phyloP scores from a whole-genome alignment of 2,329 filamentous ascomycete species.

The Ophiocordyceps robertsii region DNA sequence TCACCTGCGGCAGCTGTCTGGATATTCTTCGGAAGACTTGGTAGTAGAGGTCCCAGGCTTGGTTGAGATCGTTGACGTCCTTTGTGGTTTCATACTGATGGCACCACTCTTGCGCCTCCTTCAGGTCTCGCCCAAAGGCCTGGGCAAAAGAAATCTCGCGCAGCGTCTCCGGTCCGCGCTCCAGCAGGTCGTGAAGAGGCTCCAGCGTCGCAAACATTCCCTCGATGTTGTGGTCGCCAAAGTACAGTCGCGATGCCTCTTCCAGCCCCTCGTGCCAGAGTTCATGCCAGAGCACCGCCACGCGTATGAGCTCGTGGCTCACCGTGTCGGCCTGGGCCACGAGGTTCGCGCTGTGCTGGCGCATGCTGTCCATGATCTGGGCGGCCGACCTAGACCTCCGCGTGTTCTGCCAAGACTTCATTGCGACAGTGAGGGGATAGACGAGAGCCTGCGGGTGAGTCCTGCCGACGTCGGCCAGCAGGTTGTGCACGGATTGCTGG shows the following conservation, averaged over 20 bases:
- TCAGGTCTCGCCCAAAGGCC: constrained; percentile 88
- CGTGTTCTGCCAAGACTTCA: constrained; percentile 79
- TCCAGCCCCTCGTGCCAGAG: constrained; percentile 97
- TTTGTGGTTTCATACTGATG: constrained; percentile 78
- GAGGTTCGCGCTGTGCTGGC: constrained; percentile 79
- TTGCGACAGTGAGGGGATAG: constrained; percentile 92
- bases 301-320: constrained; percentile 90
- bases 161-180: constrained; percentile 82
- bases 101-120: constrained; percentile 93
- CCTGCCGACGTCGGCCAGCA: constrained; percentile 84
- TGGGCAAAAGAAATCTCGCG: constrained; percentile 96
- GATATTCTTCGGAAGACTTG: constrained; percentile 95
- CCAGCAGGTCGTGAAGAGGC: constrained; percentile 82
- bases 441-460: constrained; percentile 93
- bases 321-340: constrained; percentile 94
- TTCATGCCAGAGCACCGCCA: constrained; percentile 96
- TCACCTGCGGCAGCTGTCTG: constrained; percentile 83
- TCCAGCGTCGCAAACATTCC: constrained; percentile 91
- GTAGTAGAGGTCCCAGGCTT: constrained; percentile 98
- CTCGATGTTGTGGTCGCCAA: constrained; percentile 92
- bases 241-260: constrained; percentile 91
- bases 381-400: constrained; percentile 77
- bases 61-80: constrained; percentile 88
- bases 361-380: constrained; percentile 96
- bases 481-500: constrained; percentile 78